These are phyloP conservation scores for Scheffersomyces parashehatae DNA, from an alignment of 1,139 yeast species.

Conservation along the genomic window DNA sequence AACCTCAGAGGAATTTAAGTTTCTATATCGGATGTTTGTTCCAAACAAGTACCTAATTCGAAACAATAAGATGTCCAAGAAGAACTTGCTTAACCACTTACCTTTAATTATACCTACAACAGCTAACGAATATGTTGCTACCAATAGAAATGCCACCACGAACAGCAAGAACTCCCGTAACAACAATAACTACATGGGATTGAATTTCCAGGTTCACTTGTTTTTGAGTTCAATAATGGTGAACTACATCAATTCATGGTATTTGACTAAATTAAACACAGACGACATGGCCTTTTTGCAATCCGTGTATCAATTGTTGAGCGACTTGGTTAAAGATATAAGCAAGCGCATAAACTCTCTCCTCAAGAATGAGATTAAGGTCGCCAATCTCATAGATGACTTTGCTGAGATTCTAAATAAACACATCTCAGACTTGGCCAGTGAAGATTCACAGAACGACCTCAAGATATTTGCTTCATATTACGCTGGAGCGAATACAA, in stretches of 20 bases:
- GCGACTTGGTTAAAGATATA: conserved; percentile 30
- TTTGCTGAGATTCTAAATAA: conserved; percentile 24
- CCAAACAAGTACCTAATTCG: conserved; percentile 32
- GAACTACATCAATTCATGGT: conserved; percentile 43
- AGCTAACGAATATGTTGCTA: conserved; percentile 5
- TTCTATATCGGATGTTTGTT: conserved; percentile 35
- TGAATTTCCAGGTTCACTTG: conserved; percentile 40
- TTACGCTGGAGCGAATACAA: neutral
- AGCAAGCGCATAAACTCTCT: conserved; percentile 19
- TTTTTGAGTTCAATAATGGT: conserved; percentile 36
- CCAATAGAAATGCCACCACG: neutral
- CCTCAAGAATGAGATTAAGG: conserved; percentile 12
- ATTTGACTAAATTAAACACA: conserved; percentile 38
- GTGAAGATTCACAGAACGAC: conserved; percentile 9
- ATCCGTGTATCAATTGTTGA: conserved; percentile 29
- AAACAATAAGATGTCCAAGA: conserved; percentile 26
- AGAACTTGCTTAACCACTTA: conserved; percentile 27
- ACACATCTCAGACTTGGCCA: conserved; percentile 26
- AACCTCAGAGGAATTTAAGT: conserved; percentile 29
- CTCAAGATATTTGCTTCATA: conserved; percentile 5
- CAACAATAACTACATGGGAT: conserved; percentile 11
- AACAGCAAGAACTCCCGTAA: conserved; percentile 2
- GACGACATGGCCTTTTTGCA: conserved; percentile 37
- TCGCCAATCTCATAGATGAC: conserved; percentile 23
- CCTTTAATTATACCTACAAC: conserved; percentile 26